Evolutionary conservation across 176 grass and related monocot species (phyloP).

Genomic region (Paspalum notatum): DNA sequence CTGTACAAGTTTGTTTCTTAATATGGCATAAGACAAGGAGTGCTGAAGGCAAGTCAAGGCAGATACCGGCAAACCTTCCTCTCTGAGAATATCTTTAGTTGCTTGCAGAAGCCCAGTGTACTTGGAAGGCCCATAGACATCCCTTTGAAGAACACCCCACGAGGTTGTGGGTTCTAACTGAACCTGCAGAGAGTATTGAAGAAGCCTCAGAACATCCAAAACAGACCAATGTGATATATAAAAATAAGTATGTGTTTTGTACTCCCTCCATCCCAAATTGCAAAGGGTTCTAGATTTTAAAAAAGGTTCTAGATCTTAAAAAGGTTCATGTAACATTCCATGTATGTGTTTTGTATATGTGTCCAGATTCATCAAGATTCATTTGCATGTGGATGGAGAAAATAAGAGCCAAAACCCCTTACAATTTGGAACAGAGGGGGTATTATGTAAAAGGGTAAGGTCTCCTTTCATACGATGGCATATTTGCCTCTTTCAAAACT

Average conservation of each 20-base stretch:
- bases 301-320: too few relatives aligned
- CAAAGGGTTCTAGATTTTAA: too few relatives aligned
- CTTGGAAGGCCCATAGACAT: conserved; percentile 72
- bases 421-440: not conserved
- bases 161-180: conserved; percentile 85
- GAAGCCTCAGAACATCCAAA: conserved; percentile 24
- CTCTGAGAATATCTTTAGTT: conserved; percentile 86
- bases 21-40: not conserved
- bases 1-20: not conserved
- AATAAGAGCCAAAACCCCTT: too few relatives aligned
- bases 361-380: too few relatives aligned
- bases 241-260: not conserved
- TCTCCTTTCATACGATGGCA: not conserved
- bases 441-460: not conserved
- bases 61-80: conserved; percentile 97
- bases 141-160: conserved; percentile 64
- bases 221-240: not conserved
- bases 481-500: not conserved
- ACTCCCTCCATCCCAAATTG: too few relatives aligned
- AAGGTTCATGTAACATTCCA: too few relatives aligned
- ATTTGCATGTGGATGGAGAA: too few relatives aligned
- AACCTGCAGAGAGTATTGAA: conserved; percentile 63
- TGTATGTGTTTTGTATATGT: too few relatives aligned
- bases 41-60: conserved; percentile 31
- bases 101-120: conserved; percentile 91